Percentiles rank a stretch among this genome's conserved stretches.
These are phyloP conservation scores for Phialophora verrucosa DNA, from an alignment of 2,329 filamentous ascomycete genomes.

Conservation along the genomic window DNA sequence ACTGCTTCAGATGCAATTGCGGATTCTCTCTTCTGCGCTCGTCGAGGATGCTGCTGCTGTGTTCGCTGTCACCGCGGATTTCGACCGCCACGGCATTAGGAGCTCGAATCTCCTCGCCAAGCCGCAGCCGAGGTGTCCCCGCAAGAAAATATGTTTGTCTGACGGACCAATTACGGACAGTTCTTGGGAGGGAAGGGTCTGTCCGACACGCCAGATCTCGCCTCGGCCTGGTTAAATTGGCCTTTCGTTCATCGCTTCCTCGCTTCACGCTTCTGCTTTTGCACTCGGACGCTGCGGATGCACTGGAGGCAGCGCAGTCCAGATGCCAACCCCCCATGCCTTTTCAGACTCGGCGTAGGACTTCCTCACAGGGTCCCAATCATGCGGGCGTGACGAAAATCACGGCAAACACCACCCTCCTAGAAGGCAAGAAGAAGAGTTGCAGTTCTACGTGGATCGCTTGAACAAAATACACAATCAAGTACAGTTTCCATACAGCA, in stretches of 20 bases:
- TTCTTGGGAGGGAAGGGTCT: too few relatives aligned
- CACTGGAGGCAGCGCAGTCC: neutral
- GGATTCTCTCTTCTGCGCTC: neutral
- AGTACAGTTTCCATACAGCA: neutral
- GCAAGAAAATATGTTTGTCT: neutral
- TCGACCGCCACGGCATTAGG: neutral
- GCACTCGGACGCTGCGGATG: neutral
- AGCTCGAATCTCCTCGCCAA: conserved; percentile 11
- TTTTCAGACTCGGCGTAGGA: neutral
- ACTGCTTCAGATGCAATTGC: neutral
- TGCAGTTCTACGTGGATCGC: neutral
- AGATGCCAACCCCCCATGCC: neutral
- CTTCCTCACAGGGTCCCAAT: neutral
- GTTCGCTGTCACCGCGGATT: neutral
- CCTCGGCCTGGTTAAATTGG: neutral
- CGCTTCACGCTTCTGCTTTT: neutral
- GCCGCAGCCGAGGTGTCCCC: conserved; percentile 8
- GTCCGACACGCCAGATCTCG: neutral
- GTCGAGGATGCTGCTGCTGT: neutral
- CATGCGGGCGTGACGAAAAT: too few relatives aligned
- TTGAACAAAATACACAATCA: neutral
- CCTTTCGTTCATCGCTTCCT: neutral
- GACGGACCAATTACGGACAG: neutral
- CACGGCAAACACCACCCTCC: neutral
- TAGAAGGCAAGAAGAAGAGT: neutral